Evolutionary conservation across 2,329 filamentous ascomycete genomes (phyloP).

Genomic region (Pseudogymnoascus sp.): DNA sequence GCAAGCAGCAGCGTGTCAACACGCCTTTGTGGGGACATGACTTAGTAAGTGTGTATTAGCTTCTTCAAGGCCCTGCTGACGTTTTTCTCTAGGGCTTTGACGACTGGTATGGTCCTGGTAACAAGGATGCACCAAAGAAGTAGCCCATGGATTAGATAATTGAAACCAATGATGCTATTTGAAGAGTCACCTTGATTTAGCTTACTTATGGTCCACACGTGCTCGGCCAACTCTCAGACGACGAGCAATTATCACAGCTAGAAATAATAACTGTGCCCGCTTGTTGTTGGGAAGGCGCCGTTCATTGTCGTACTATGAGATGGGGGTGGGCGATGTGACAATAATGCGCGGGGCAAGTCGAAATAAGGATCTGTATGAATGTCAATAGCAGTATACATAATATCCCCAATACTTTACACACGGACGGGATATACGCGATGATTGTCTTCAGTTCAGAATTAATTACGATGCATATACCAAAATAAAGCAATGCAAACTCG

Average conservation of each 20-base stretch:
- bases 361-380: too few species aligned
- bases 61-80: not conserved
- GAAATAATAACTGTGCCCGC: too few species aligned
- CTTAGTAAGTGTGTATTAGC: conserved; percentile 14
- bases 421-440: not conserved
- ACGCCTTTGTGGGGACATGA: conserved; percentile 29
- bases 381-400: too few species aligned
- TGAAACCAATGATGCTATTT: not conserved
- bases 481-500: not conserved
- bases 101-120: conserved; percentile 20
- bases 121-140: not conserved
- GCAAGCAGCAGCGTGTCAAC: conserved; percentile 29
- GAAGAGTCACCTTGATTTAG: not conserved
- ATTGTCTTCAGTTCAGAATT: not conserved
- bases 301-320: too few species aligned
- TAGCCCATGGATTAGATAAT: not conserved
- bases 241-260: not conserved
- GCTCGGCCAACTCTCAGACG: too few species aligned
- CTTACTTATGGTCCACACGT: not conserved
- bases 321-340: too few species aligned
- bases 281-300: too few species aligned
- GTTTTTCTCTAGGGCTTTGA: conserved; percentile 17
- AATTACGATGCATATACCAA: not conserved
- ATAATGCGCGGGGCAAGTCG: too few species aligned
- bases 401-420: too few species aligned